Evolutionary conservation across 2,329 filamentous ascomycete genomes (phyloP).

Genomic region (Cladosporium sp.): DNA sequence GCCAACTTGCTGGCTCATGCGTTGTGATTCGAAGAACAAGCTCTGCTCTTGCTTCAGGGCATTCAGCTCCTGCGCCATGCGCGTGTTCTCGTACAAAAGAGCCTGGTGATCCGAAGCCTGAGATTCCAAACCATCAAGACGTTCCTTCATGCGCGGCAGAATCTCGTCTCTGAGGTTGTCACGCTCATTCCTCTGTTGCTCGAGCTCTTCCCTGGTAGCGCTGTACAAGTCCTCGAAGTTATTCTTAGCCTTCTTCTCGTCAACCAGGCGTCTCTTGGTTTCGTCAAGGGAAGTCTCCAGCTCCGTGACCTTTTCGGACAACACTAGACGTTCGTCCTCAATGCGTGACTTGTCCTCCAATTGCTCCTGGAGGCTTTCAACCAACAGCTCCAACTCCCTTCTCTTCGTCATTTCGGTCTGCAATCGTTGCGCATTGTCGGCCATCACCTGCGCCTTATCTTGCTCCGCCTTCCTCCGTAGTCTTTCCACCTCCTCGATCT

Average conservation of each 20-base stretch:
- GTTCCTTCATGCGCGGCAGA: conserved; percentile 71
- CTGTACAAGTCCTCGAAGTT: conserved; percentile 91
- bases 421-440: conserved; percentile 80
- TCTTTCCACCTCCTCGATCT: conserved; percentile 71
- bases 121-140: conserved; percentile 72
- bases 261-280: conserved; percentile 71
- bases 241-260: conserved; percentile 82
- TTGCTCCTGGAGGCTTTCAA: conserved; percentile 75
- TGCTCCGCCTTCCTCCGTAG: conserved; percentile 82
- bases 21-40: conserved; percentile 7
- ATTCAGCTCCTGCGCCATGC: conserved; percentile 83
- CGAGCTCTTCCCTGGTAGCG: conserved; percentile 76
- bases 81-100: conserved; percentile 73
- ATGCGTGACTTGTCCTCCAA: conserved; percentile 56
- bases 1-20: background rate
- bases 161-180: conserved; percentile 90
- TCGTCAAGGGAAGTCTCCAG: conserved; percentile 79
- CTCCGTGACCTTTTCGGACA: conserved; percentile 64
- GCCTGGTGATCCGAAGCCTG: conserved; percentile 70
- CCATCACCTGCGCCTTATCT: conserved; percentile 79
- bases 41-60: conserved; percentile 54
- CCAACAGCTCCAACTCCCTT: conserved; percentile 74
- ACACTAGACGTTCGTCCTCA: conserved; percentile 30
- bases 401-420: conserved; percentile 79
- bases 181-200: conserved; percentile 78